phyloP scores from a whole-genome alignment of 2,329 filamentous ascomycete species.

The Davidsoniella virescens region DNA sequence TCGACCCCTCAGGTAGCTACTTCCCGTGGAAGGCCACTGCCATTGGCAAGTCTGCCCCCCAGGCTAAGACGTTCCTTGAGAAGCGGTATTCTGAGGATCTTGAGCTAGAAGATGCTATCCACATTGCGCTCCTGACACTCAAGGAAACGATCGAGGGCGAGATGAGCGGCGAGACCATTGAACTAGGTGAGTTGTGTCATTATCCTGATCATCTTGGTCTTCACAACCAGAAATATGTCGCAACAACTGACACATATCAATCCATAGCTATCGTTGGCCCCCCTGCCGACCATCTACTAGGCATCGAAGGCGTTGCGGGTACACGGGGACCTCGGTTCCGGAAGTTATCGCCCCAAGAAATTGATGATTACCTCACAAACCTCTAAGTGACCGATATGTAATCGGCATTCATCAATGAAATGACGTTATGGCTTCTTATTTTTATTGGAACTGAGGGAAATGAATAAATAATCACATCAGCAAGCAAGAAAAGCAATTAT shows the following conservation, averaged over 20 bases:
- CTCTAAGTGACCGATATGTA: slow-evolving; percentile 40
- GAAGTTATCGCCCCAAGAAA: slow-evolving; percentile 92
- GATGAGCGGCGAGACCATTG: slow-evolving; percentile 97
- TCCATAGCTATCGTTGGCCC: slow-evolving; percentile 74
- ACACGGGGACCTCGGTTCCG: slow-evolving; percentile 76
- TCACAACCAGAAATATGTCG: neutral
- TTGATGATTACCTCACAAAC: slow-evolving; percentile 98
- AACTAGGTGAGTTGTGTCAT: slow-evolving; percentile 58
- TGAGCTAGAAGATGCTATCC: slow-evolving; percentile 94
- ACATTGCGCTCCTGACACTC: slow-evolving; percentile 89
- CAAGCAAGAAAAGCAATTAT: neutral
- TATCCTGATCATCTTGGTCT: neutral
- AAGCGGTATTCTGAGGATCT: slow-evolving; percentile 96
- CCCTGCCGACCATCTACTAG: slow-evolving; percentile 81
- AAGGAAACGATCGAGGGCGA: slow-evolving; percentile 99
- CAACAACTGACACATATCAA: slow-evolving; percentile 16
- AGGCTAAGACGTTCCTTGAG: slow-evolving; percentile 97
- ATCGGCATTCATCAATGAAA: slow-evolving; percentile 12
- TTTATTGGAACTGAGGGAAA: slow-evolving; percentile 5
- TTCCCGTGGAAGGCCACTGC: slow-evolving; percentile 99
- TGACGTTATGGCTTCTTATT: slow-evolving; percentile 13
- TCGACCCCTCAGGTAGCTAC: slow-evolving; percentile 96
- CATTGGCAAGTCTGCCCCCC: slow-evolving; percentile 95
- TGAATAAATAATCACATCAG: slow-evolving; percentile 12
- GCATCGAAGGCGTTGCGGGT: slow-evolving; percentile 76